Evolutionary conservation across 1,284 basidiomycete species (phyloP), one percentile per base, ranked within the genome.

Genomic region (Moniliella sp.): DNA sequence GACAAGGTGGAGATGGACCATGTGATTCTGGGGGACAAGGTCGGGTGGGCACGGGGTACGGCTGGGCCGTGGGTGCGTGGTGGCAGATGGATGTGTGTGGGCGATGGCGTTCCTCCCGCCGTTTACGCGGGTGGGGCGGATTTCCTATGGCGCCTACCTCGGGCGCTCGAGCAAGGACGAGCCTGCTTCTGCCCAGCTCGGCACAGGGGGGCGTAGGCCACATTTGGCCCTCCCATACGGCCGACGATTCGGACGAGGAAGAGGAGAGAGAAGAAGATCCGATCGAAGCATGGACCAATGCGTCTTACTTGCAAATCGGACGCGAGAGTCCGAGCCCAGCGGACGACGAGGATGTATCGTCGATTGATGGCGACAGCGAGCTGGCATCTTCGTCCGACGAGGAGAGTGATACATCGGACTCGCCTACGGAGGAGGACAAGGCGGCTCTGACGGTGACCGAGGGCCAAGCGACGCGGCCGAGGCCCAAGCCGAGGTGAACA

Each of bases 61-160:
- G 27, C n/a, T 64, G 4, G 61, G 54, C 4, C 37, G 46, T 2
- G 59, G 51, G 2, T 56, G 50, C 15, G 33, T 48, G 5, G 31
- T 64, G 11, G 63, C 18, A 12, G 19, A 10, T 16, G 31, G 31
- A 5, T 21, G 25, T 10, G 25, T 26, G 7, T 32, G 23, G 31
- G 61, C 2, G 41, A 50, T 10, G 45, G 52, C 17, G 76, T 77
- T n/a, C 32, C 53, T 93, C 19, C 63, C 65, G 15, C 70, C 72
- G 14, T 84, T 79, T 49, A 71, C 74, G 44, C 67, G 80, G 33
- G 65, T 94, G 72, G 74, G 31, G 67, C 63, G 45, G 15, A 38
- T 34, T 15, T 39, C 14, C 5, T 9, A 26, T 2, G 25, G 40
- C 5, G 48, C 51, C 19, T 50, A 46, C n/a, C 31, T 31, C 19